Evolutionary conservation across 192 early-diverging fungal species (phyloP), one percentile per base, ranked within the genome.

Genomic region (Lobosporangium transversale): DNA sequence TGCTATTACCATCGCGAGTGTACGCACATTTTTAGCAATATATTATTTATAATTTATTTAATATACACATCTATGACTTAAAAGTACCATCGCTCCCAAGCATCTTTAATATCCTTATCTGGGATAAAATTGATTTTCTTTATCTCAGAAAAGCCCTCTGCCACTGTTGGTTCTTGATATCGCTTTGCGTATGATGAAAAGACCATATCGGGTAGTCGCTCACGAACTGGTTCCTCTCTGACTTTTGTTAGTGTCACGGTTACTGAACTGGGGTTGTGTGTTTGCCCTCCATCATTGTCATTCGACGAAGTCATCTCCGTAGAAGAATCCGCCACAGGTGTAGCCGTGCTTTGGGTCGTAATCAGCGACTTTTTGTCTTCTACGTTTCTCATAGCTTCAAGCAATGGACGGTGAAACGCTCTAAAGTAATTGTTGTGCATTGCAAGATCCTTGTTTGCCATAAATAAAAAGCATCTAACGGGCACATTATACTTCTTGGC

Each of bases 341-440:
- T 26, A 24, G 30, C 43, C 8, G 32, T 20, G 56, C 8, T 36
- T 21, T 48, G 47, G 0, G 61, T 64, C 7, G 49, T 6, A 4
- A 45, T 58, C 26, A 57, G 26, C 2, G 30, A 42, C 4, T 31
- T 63, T 11, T 33, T 44, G 2, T 48, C 51, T n/a, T n/a, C n/a
- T n/a, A n/a, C n/a, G n/a, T n/a, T n/a, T n/a, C n/a, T n/a, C 21
- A 50, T 57, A 12, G 52, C 68, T 29, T 52, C 78, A 2, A 61
- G 7, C 48, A 76, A 30, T 29, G 78, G 37, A 40, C 75, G 59
- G 40, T 57, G 65, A 32, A 85, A 80, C 4, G 88, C 82, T 30
- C 96, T 83, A 58, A 88, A 93, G 24, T 66, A 74, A 61, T 94
- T 92, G 79, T 98, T 96, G 76, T 95, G 96, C n/a, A 73, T 69